A percentile compares a stretch with the other conserved stretches of the same genome.
These are phyloP conservation scores for Castanea sativa DNA, from an alignment of 306 rosid species.

Conservation along the genomic window DNA sequence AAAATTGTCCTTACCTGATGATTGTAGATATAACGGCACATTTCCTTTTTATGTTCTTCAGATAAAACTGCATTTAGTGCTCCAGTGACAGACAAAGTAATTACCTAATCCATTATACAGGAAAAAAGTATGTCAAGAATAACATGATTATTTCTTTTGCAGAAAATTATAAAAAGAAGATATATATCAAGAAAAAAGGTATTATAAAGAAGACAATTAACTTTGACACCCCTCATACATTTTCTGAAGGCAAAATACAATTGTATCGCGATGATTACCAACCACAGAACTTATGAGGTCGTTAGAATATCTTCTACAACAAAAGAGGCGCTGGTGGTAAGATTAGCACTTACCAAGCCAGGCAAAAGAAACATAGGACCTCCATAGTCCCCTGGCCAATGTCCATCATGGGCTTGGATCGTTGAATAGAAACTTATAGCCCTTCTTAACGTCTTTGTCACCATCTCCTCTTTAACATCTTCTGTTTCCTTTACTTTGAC, in stretches of 20 bases:
- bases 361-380: slow-evolving; percentile 97
- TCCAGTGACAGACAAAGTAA: slow-evolving; percentile 64
- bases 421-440: slow-evolving; percentile 69
- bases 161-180: background rate
- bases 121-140: slow-evolving; percentile 13
- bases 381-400: slow-evolving; percentile 94
- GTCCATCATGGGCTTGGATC: slow-evolving; percentile 75
- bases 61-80: slow-evolving; percentile 73
- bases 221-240: background rate
- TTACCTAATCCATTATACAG: slow-evolving; percentile 43
- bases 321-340: slow-evolving; percentile 8
- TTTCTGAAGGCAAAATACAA: background rate
- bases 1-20: slow-evolving; percentile 57
- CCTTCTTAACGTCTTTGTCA: slow-evolving; percentile 52
- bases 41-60: slow-evolving; percentile 73
- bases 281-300: background rate
- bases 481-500: slow-evolving; percentile 56
- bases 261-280: background rate
- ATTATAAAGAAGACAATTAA: background rate
- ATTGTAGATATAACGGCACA: slow-evolving; percentile 73
- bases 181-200: background rate
- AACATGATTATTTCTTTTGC: background rate
- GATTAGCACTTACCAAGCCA: slow-evolving; percentile 59
- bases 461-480: slow-evolving; percentile 54
- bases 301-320: slow-evolving; percentile 9